Percentiles rank a stretch among this genome's conserved stretches.
These are phyloP conservation scores for Ramaria rubella DNA, from an alignment of 768 basidiomycete genomes.

Conservation along the genomic window DNA sequence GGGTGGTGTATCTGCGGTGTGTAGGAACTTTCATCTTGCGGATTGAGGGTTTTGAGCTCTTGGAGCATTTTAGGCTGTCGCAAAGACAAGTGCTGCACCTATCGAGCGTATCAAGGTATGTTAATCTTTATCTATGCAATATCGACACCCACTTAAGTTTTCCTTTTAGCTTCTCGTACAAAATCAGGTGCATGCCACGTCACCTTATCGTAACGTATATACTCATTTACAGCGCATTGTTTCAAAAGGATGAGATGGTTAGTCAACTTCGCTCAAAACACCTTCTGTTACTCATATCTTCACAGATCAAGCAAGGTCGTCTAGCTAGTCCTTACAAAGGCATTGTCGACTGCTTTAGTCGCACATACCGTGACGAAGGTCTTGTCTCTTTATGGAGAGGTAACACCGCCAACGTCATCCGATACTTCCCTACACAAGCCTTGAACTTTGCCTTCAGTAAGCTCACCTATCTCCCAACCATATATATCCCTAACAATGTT, in stretches of 20 bases:
- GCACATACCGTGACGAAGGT: slow-evolving; percentile 95
- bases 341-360: slow-evolving; percentile 81
- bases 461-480: slow-evolving; percentile 27
- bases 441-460: slow-evolving; percentile 99
- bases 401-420: slow-evolving; percentile 99
- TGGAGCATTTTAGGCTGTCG: slow-evolving; percentile 65
- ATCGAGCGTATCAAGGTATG: slow-evolving; percentile 93
- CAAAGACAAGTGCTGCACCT: slow-evolving; percentile 98
- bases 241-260: slow-evolving; percentile 89
- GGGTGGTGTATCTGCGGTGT: slow-evolving; percentile 90
- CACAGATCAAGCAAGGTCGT: slow-evolving; percentile 98
- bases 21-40: slow-evolving; percentile 23
- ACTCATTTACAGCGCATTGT: not conserved
- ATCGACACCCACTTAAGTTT: not conserved
- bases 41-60: not conserved
- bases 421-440: slow-evolving; percentile 99
- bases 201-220: not conserved
- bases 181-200: slow-evolving; percentile 51
- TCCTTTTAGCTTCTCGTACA: slow-evolving; percentile 69
- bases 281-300: not conserved
- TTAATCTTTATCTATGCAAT: slow-evolving; percentile 7
- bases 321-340: slow-evolving; percentile 96
- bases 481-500: not conserved
- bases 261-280: slow-evolving; percentile 11
- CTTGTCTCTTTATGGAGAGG: slow-evolving; percentile 95